Evolutionary conservation across 768 basidiomycete genomes (phyloP).

Genomic region (Gloeopeniophorella convolvens): DNA sequence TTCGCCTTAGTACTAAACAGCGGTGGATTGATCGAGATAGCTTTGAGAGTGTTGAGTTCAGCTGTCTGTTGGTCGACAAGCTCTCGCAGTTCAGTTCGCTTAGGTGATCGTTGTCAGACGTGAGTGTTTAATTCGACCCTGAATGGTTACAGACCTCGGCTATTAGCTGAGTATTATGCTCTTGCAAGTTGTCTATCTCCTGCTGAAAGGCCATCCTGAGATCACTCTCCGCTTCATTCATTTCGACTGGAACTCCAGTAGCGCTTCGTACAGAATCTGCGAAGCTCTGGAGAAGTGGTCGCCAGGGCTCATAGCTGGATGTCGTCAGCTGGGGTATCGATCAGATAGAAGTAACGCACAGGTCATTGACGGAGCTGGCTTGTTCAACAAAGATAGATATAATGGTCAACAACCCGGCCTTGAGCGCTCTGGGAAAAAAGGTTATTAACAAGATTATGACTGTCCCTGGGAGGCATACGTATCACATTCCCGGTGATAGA

Average conservation of each 20-base stretch:
- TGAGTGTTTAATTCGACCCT: neutral
- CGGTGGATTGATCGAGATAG: conserved; percentile 37
- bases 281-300: conserved; percentile 52
- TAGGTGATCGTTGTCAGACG: neutral
- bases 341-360: neutral
- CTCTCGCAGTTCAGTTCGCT: conserved; percentile 47
- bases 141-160: conserved; percentile 49
- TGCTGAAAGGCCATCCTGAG: conserved; percentile 41
- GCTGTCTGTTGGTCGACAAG: conserved; percentile 59
- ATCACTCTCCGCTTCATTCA: conserved; percentile 33
- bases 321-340: conserved; percentile 3
- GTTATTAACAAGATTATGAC: neutral
- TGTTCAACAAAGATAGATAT: conserved; percentile 12
- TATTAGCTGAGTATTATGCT: conserved; percentile 54
- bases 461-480: conserved; percentile 33
- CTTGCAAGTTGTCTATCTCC: conserved; percentile 54
- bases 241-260: conserved; percentile 57
- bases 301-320: conserved; percentile 62
- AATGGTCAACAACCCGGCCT: neutral
- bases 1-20: conserved; percentile 33
- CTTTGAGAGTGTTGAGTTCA: conserved; percentile 59
- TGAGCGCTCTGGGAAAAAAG: neutral
- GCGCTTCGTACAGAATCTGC: conserved; percentile 55
- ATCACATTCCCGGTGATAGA: conserved; percentile 55
- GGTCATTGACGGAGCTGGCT: conserved; percentile 4